Conservation (phyloP, 2,329 filamentous ascomycete genomes). For the Elsinoe fawcettii region DNA sequence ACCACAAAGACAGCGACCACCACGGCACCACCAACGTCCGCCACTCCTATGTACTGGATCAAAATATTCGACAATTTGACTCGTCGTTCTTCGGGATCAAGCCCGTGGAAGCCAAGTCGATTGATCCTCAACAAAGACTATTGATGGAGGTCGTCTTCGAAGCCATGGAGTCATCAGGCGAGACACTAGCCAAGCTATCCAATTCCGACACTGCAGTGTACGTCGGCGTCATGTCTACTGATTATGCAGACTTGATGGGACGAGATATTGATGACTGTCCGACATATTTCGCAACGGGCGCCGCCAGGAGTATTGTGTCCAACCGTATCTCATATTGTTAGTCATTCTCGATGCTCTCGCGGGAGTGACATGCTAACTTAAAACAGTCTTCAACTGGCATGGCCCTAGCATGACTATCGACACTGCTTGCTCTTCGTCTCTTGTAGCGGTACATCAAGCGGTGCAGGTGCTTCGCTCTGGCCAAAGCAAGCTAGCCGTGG, state of each 20-base stretch:
- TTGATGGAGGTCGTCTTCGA: slow-evolving; percentile 24
- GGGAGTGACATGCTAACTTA: too few relatives aligned
- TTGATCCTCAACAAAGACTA: slow-evolving; percentile 27
- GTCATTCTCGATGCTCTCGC: too few relatives aligned
- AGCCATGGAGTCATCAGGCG: too few relatives aligned
- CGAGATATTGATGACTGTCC: slow-evolving; percentile 20
- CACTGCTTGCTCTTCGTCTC: slow-evolving; percentile 40
- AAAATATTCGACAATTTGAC: too few relatives aligned
- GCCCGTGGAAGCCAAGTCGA: slow-evolving; percentile 20
- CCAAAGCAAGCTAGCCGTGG: slow-evolving; percentile 20
- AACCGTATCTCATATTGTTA: slow-evolving; percentile 24
- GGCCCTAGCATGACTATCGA: slow-evolving; percentile 29
- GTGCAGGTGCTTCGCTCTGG: slow-evolving; percentile 27
- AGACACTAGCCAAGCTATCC: too few relatives aligned
- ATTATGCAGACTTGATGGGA: slow-evolving; percentile 21
- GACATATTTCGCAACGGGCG: slow-evolving; percentile 22
- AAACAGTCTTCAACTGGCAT: slow-evolving; percentile 22
- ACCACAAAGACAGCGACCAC: slow-evolving; percentile 17
- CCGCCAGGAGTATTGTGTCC: slow-evolving; percentile 20
- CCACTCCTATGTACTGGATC: too few relatives aligned
- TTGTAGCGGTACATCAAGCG: slow-evolving; percentile 31
- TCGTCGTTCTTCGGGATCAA: slow-evolving; percentile 23
- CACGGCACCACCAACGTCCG: slow-evolving; percentile 16
- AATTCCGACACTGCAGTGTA: slow-evolving; percentile 14
- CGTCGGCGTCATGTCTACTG: slow-evolving; percentile 22